Conservation (phyloP, 2,329 filamentous ascomycete species). For the Clonostachys sp. region DNA sequence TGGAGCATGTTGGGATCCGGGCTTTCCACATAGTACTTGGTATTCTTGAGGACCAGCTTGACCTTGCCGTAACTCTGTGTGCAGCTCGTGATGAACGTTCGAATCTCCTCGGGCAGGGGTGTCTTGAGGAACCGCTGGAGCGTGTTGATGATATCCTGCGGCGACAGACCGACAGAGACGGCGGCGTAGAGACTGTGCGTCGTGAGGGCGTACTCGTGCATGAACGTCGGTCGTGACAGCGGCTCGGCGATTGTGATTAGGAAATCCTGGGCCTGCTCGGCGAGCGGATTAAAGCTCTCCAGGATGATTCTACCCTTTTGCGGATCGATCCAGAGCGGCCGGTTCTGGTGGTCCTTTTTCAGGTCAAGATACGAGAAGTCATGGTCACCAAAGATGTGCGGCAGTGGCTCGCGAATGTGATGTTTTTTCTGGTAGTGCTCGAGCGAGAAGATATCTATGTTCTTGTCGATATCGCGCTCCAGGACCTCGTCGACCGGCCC, state of each 20-base stretch:
- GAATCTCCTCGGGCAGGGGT: conserved; percentile 74
- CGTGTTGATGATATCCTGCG: conserved; percentile 83
- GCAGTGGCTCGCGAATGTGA: conserved; percentile 34
- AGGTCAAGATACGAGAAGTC: conserved; percentile 81
- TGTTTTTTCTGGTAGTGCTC: conserved; percentile 44
- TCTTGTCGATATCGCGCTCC: conserved; percentile 51
- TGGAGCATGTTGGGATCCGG: conserved; percentile 84
- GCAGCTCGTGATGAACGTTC: conserved; percentile 71
- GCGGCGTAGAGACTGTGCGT: conserved; percentile 93
- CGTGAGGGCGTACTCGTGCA: conserved; percentile 92
- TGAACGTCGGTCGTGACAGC: conserved; percentile 79
- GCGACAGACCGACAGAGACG: conserved; percentile 87
- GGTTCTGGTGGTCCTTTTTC: conserved; percentile 84
- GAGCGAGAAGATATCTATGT: conserved; percentile 56
- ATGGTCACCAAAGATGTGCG: conserved; percentile 40
- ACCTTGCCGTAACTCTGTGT: conserved; percentile 94
- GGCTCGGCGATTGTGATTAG: conserved; percentile 95
- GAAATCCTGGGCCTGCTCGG: conserved; percentile 86
- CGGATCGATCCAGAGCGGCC: conserved; percentile 92
- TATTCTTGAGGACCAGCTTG: conserved; percentile 90
- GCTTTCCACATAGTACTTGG: conserved; percentile 90
- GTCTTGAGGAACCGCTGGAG: conserved; percentile 87
- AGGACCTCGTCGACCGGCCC: conserved; percentile 45
- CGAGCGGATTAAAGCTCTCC: conserved; percentile 88
- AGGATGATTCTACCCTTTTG: conserved; percentile 82